These are phyloP conservation scores for Oxytropis ochrocephala DNA, from an alignment of 306 rosid species.

Conservation along the genomic window DNA sequence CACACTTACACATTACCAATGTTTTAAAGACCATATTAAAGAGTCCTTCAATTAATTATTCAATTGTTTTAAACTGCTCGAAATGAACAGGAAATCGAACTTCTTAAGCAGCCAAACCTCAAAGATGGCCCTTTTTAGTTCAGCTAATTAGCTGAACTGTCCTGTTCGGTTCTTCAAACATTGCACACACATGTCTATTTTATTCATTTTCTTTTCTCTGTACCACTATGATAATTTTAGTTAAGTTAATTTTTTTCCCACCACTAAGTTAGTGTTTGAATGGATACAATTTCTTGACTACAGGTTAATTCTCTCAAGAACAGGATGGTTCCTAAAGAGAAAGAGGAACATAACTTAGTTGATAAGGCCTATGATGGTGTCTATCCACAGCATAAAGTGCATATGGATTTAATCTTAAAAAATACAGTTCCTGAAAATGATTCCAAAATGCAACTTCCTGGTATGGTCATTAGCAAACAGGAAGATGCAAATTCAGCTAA, in stretches of 20 bases:
- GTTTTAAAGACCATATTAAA: too few species aligned
- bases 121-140: too few species aligned
- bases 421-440: constrained; percentile 27
- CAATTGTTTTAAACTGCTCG: too few species aligned
- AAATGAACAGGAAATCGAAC: too few species aligned
- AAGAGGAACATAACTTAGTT: constrained; percentile 32
- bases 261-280: constrained; percentile 13
- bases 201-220: neutral
- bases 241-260: neutral
- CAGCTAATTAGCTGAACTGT: too few species aligned
- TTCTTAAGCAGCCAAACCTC: too few species aligned
- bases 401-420: constrained; percentile 28
- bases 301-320: constrained; percentile 58
- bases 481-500: constrained; percentile 76
- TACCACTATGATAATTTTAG: neutral
- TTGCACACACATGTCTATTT: neutral
- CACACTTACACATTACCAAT: neutral
- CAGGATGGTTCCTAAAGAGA: constrained; percentile 31
- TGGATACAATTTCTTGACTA: neutral
- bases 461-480: constrained; percentile 40
- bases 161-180: too few species aligned
- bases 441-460: constrained; percentile 27
- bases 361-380: constrained; percentile 27
- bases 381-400: constrained; percentile 27
- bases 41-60: too few species aligned